These are phyloP conservation scores for Ascochyta fabae DNA, from an alignment of 2,329 filamentous ascomycete species.

Conservation along the genomic window DNA sequence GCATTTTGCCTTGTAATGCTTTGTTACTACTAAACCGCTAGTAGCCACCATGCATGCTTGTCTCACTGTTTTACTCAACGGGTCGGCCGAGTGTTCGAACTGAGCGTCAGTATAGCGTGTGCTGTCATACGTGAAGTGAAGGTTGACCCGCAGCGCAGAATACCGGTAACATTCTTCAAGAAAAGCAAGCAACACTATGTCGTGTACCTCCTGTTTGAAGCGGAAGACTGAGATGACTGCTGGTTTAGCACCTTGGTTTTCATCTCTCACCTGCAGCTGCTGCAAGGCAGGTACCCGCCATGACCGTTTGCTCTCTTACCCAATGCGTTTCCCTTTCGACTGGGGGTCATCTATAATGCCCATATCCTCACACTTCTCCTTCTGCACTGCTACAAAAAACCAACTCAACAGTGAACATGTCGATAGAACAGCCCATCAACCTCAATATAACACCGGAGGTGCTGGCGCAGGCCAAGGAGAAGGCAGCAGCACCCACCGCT, in stretches of 20 bases:
- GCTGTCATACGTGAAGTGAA: no score
- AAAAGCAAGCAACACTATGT: no score
- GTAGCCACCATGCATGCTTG: no score
- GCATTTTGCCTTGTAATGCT: no score
- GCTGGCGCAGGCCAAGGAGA: constrained; percentile 2
- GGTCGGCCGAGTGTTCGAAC: no score
- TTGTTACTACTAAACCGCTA: no score
- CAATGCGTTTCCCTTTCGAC: neutral
- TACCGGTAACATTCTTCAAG: no score
- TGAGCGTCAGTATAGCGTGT: no score
- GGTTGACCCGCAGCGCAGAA: no score
- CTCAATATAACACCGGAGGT: neutral
- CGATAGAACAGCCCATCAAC: neutral
- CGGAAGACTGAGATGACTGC: neutral
- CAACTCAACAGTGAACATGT: neutral
- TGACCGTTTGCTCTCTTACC: constrained; percentile 6
- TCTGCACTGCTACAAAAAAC: neutral
- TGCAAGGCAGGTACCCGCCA: constrained; percentile 1
- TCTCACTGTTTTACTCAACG: no score
- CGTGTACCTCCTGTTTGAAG: no score
- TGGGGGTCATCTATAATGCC: neutral
- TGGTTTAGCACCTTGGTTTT: neutral
- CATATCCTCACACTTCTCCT: neutral
- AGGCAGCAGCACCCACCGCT: neutral
- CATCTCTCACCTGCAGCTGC: constrained; percentile 10